Percentiles rank a stretch among this genome's conserved stretches.
These are phyloP conservation scores for Noccaea caerulescens DNA, from an alignment of 345 rosid species.

Conservation along the genomic window DNA sequence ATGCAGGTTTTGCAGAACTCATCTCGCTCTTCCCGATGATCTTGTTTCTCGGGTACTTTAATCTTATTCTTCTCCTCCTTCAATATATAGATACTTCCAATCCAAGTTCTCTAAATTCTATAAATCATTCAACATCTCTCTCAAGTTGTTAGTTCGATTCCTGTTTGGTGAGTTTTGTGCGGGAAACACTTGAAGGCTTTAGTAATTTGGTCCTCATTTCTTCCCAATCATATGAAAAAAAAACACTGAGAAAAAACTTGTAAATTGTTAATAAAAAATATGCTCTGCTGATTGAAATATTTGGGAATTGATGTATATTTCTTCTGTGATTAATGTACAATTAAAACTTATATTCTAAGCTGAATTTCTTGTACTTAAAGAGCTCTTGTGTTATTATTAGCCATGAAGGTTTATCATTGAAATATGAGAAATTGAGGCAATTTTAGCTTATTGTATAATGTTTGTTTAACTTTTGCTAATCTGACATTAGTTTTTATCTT, in stretches of 20 bases:
- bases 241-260: not conserved
- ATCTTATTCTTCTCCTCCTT: not conserved
- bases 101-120: not conserved
- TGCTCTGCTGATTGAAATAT: not conserved
- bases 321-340: not conserved
- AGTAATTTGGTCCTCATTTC: slow-evolving; percentile 3
- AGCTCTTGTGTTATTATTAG: not conserved
- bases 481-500: not conserved
- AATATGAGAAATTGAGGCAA: not conserved
- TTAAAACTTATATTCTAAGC: slow-evolving; percentile 4
- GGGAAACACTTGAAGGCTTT: not conserved
- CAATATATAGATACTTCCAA: not conserved
- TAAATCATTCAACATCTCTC: slow-evolving; percentile 14
- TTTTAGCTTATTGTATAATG: slow-evolving; percentile 1
- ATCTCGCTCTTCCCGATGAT: slow-evolving; percentile 74
- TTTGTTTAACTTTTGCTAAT: slow-evolving; percentile 12
- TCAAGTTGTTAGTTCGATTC: slow-evolving; percentile 24
- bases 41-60: slow-evolving; percentile 64
- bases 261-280: not conserved
- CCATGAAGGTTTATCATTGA: not conserved
- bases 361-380: not conserved
- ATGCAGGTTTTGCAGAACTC: slow-evolving; percentile 88
- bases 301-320: slow-evolving; percentile 3
- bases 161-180: not conserved
- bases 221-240: not conserved